Percentiles rank a stretch among this genome's conserved stretches.
Conservation (phyloP, 257 asterid genomes). For the Mitragyna speciosa region DNA sequence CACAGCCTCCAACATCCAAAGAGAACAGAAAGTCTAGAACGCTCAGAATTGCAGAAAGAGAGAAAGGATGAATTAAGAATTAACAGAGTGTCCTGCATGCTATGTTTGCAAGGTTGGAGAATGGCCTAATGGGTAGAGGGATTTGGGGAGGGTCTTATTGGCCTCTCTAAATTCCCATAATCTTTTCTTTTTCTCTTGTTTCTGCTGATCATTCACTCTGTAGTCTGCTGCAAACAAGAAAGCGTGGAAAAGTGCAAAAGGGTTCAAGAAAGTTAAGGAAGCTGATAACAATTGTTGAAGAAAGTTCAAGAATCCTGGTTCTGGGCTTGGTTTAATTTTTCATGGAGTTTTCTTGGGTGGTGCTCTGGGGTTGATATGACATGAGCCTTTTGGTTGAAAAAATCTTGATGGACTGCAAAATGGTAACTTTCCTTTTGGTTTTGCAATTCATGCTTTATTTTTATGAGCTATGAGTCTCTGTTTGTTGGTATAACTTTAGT, state of each 20-base stretch:
- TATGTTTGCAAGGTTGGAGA: conserved; percentile 53
- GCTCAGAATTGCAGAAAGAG: conserved; percentile 12
- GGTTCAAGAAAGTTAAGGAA: conserved; percentile 7
- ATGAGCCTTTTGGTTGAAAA: conserved; percentile 10
- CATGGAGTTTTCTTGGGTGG: conserved; percentile 8
- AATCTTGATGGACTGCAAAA: conserved; percentile 14
- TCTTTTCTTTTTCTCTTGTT: neutral
- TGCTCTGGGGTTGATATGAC: conserved; percentile 1
- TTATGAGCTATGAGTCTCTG: neutral
- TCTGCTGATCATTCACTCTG: conserved; percentile 4
- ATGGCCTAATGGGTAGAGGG: conserved; percentile 68
- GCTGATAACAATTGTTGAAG: conserved; percentile 1
- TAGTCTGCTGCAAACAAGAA: neutral
- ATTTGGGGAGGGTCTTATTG: conserved; percentile 71
- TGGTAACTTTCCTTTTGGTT: conserved; percentile 19
- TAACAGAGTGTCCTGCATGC: conserved; percentile 13
- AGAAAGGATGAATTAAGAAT: conserved; percentile 19
- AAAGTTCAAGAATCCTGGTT: conserved; percentile 1
- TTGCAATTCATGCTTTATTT: neutral
- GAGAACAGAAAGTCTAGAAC: conserved; percentile 19
- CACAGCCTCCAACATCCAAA: conserved; percentile 17
- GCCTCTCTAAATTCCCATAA: conserved; percentile 76
- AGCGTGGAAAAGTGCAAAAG: neutral
- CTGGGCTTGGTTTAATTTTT: conserved; percentile 9
- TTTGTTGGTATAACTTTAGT: neutral